Percentiles rank a stretch among this genome's conserved stretches.
Conservation (phyloP, 2,329 filamentous ascomycete genomes). For the Beauveria sp. region DNA sequence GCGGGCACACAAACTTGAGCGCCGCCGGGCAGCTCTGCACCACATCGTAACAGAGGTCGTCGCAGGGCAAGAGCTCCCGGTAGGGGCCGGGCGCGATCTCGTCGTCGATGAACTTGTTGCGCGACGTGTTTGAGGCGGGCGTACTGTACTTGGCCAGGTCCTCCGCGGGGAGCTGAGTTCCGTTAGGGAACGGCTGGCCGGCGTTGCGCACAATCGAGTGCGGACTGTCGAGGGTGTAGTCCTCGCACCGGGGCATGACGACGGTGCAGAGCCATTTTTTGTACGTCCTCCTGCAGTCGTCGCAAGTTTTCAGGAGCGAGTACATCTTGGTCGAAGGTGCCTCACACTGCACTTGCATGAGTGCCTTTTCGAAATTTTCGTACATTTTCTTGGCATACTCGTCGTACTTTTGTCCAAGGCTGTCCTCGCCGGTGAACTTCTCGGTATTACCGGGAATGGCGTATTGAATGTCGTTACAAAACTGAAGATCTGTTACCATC, state of each 20-base stretch:
- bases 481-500: slow-evolving; percentile 76
- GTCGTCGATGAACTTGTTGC: slow-evolving; percentile 66
- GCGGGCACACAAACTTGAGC: slow-evolving; percentile 71
- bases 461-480: slow-evolving; percentile 85
- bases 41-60: slow-evolving; percentile 79
- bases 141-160: slow-evolving; percentile 15
- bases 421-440: slow-evolving; percentile 47
- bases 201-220: slow-evolving; percentile 57
- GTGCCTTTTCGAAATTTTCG: slow-evolving; percentile 68
- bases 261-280: slow-evolving; percentile 94
- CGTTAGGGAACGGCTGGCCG: slow-evolving; percentile 62
- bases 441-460: slow-evolving; percentile 75
- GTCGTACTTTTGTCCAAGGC: slow-evolving; percentile 71
- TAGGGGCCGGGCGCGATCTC: slow-evolving; percentile 77
- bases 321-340: slow-evolving; percentile 66
- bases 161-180: slow-evolving; percentile 40
- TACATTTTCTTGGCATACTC: slow-evolving; percentile 62
- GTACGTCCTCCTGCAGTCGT: slow-evolving; percentile 72
- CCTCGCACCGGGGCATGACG: slow-evolving; percentile 84
- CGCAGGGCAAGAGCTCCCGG: slow-evolving; percentile 84
- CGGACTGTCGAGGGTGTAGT: slow-evolving; percentile 53
- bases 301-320: slow-evolving; percentile 70
- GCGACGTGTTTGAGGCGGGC: slow-evolving; percentile 38
- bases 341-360: slow-evolving; percentile 82
- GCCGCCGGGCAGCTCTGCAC: slow-evolving; percentile 76